Percentiles rank a stretch among this genome's conserved stretches.
These are phyloP conservation scores for Cephaloascus albidus DNA, from an alignment of 805 yeast species.

Conservation along the genomic window DNA sequence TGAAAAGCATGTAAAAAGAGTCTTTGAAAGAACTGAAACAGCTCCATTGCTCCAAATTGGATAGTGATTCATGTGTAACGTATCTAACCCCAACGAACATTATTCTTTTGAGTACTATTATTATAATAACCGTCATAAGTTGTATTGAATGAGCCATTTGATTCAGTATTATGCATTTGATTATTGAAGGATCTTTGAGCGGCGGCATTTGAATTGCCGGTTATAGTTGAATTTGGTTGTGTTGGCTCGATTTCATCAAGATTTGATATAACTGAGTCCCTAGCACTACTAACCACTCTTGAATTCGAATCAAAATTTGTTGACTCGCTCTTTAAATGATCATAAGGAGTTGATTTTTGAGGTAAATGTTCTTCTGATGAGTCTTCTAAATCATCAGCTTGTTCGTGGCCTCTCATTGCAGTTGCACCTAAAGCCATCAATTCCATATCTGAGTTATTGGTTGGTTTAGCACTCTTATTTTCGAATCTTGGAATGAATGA, in stretches of 20 bases:
- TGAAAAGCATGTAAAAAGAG: too few species aligned
- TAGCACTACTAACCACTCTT: not conserved
- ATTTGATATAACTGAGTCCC: not conserved
- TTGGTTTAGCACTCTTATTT: conserved; percentile 10
- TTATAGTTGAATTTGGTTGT: conserved; percentile 32
- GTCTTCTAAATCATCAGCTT: conserved; percentile 6
- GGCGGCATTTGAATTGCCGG: conserved; percentile 25
- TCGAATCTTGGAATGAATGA: conserved; percentile 78
- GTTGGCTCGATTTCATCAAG: conserved; percentile 20
- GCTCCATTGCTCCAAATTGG: too few species aligned
- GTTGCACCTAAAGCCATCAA: conserved; percentile 67
- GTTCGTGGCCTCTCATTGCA: conserved; percentile 54
- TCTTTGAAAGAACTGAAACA: too few species aligned
- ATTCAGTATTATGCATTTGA: not conserved
- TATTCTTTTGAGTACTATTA: conserved; percentile 1
- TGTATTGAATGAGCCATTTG: conserved; percentile 1
- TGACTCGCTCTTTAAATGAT: not conserved
- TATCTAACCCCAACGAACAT: not conserved
- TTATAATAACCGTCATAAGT: conserved; percentile 6
- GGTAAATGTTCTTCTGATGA: conserved; percentile 3
- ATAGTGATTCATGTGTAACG: too few species aligned
- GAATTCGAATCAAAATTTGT: not conserved
- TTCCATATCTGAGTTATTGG: conserved; percentile 40
- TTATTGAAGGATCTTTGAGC: conserved; percentile 14
- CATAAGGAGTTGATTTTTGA: not conserved